Base-by-base conservation (phyloP, 148 eudicot genomes). In the Camellia lanceoleosa region DNA sequence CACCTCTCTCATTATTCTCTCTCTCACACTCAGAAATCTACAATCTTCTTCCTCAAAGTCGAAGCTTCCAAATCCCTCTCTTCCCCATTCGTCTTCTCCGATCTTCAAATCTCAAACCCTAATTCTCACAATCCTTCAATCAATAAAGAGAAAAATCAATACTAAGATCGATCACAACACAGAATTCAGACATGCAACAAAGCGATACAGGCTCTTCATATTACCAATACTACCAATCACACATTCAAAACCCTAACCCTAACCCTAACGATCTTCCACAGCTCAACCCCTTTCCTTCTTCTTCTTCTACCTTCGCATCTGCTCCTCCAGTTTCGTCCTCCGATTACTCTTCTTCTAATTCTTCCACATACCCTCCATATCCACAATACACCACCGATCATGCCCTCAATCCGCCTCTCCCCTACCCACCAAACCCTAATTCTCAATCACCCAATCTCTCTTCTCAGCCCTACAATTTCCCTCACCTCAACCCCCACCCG, bases 271-370 rank as follows among this genome's bases (percentile, higher is more conserved):
- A 76, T 76, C 79, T 59, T 44, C 86, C 85, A 70, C 83, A 80
- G 62, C 58, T 51, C 58, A 44, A 69, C n/a, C 75, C 81, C 23
- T 66, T 86, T 58, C 80, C 85, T 71, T 41, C 86, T 4, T 66
- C 85, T 58, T 78, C 85, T 71, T 41, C 86, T 4, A 19, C 87
- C 10, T 82, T 79, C 68, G 93, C 97, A 75, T 91, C 97, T 56
- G 94, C 97, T 67, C 97, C 94, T 7, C 95, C 93, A 19, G 85
- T 82, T 61, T 79, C 87, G 3, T 60, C 89, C 72, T 76, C 88
- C 7, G 77, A 65, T 71, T 87, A 86, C 80, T 51, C 86, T 71
- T 62, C 72, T 41, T 64, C 77, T 16, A 38, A 54, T 56, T 44
- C 66, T 43, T 66, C 86, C 3, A 13, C 73, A 0, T 86, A 81